Base-by-base conservation (phyloP, 805 yeast genomes). In the Cyberlindnera amylophila region DNA sequence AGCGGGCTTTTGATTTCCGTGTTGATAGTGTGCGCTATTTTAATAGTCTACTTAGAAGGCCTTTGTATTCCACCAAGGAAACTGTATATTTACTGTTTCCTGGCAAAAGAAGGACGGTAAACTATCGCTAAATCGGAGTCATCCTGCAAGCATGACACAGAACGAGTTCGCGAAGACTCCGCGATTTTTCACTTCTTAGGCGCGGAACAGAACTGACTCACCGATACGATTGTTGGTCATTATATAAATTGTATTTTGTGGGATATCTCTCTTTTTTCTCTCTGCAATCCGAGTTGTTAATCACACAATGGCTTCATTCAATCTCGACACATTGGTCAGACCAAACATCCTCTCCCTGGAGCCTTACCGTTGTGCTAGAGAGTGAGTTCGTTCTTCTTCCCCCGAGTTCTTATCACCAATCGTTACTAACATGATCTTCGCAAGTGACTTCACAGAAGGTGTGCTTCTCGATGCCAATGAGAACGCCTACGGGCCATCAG, bases 321-420 rank as follows among this genome's bases (percentile, higher is more conserved):
- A 79, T 52, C 60, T 82, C 24, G 64, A 69, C 32, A 70, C 74
- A 7, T 65, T 89, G 27, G 83, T 86, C 3, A 75, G 99, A 64
- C 96, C 96, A 16, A 93, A 91, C 54, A 88, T 93, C 45, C 72
- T 78, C 45, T 65, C 76, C 3, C 71, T 93, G 42, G 89, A 85
- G 68, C 98, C 99, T 8, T 93, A 93, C 63, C 76, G 96, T 40
- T 93, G 99, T 65, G 99, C 99, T 4, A 72, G 99, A 65, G 99
- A 93, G 71, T 67, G 42, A 27, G 71, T 55, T 3, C 2, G 12
- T n/a, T 5, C 26, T 11, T 3, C 30, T 23, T 12, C 14, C 23
- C 14, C 21, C 15, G 11, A 5, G 12, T 15, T 23, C 33, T 23
- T 30, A 17, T 14, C 13, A 13, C n/a, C 29, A 7, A 27, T 5